Percentiles rank a stretch among this genome's conserved stretches.
These are phyloP conservation scores for Nemania diffusa DNA, from an alignment of 2,329 filamentous ascomycete genomes.

Conservation along the genomic window DNA sequence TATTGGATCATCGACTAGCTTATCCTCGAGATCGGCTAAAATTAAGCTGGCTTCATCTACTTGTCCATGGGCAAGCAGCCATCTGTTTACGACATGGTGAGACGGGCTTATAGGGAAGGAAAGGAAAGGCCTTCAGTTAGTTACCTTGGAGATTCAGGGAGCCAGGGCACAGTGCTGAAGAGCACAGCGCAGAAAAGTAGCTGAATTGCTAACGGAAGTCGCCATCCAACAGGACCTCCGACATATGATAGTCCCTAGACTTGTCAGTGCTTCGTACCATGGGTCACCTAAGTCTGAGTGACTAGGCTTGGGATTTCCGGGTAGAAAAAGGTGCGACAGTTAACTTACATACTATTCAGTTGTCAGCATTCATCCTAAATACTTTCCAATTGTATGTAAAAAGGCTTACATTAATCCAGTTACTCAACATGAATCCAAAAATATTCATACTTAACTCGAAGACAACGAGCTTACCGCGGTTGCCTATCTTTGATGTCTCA, in stretches of 20 bases:
- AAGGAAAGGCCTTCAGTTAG: background rate
- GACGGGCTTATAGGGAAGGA: background rate
- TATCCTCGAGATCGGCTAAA: conserved; percentile 44
- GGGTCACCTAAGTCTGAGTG: background rate
- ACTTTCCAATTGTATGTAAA: background rate
- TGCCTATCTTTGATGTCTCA: conserved; percentile 46
- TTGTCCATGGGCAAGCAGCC: conserved; percentile 41
- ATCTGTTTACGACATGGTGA: background rate
- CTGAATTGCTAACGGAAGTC: conserved; percentile 54
- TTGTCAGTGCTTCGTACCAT: background rate
- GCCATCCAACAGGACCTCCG: conserved; percentile 48
- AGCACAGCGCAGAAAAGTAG: conserved; percentile 48
- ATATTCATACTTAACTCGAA: conserved; percentile 48
- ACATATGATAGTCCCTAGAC: conserved; percentile 45
- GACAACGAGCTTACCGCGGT: conserved; percentile 46
- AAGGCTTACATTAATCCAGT: conserved; percentile 26
- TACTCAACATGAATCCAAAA: conserved; percentile 45
- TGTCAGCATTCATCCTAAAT: conserved; percentile 1
- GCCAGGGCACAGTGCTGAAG: conserved; percentile 44
- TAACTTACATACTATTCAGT: conserved; percentile 18
- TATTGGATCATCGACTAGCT: conserved; percentile 41
- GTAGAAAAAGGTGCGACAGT: background rate
- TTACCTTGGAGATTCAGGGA: conserved; percentile 46
- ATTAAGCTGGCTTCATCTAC: conserved; percentile 47
- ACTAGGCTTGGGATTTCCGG: background rate